Evolutionary conservation across 805 yeast genomes (phyloP).

Genomic region (Cyberlindnera bimundalis): DNA sequence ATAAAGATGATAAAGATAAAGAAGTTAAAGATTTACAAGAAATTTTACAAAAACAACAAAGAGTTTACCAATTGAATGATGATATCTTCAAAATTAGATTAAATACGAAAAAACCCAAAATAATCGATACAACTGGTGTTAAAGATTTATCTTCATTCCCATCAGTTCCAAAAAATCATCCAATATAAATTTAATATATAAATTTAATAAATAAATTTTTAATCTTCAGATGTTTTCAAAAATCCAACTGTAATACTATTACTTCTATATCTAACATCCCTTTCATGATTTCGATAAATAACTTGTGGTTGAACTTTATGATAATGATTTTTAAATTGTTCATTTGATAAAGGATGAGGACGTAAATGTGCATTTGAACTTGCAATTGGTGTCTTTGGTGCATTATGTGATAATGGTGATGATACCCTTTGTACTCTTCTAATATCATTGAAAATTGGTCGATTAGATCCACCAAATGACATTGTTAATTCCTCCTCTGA

Average conservation of each 20-base stretch:
- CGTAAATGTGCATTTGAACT: conserved; percentile 29
- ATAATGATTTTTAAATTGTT: conserved; percentile 39
- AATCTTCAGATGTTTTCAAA: conserved; percentile 1
- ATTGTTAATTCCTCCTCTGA: conserved; percentile 12
- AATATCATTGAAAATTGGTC: not conserved
- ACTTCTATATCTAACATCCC: conserved; percentile 16
- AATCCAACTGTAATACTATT: conserved; percentile 28
- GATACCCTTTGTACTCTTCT: conserved; percentile 25
- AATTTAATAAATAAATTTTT: not conserved
- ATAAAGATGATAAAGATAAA: conserved; percentile 6
- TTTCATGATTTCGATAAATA: not conserved
- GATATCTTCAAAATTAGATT: conserved; percentile 40
- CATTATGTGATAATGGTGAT: conserved; percentile 34
- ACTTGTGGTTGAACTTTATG: conserved; percentile 23
- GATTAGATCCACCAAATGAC: conserved; percentile 3
- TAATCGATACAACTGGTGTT: conserved; percentile 26
- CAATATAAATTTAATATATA: not conserved
- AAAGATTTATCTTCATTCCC: conserved; percentile 34
- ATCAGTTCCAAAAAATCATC: conserved; percentile 22
- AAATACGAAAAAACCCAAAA: conserved; percentile 24
- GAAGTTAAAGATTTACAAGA: conserved; percentile 16
- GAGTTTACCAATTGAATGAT: conserved; percentile 35
- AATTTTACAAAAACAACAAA: conserved; percentile 32
- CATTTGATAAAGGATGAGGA: conserved; percentile 8
- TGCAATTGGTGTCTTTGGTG: conserved; percentile 33